Base-by-base conservation (phyloP, 1,284 basidiomycete genomes). In the Garcileccinum viscosum region DNA sequence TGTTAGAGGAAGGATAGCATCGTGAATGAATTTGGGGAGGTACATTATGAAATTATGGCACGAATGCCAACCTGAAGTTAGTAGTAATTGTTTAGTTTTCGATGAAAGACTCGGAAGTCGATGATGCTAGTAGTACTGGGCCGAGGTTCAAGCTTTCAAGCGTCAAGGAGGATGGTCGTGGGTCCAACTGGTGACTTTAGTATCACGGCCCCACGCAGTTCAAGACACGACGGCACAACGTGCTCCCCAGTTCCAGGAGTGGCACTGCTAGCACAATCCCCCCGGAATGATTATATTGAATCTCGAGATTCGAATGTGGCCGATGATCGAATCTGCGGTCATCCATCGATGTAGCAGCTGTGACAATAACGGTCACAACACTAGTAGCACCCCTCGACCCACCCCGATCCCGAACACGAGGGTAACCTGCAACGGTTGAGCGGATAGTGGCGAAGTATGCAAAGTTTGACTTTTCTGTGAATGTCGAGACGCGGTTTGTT, bases 391-490 rank as follows among this genome's bases (percentile, higher is more conserved):
- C 50, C 50, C 50, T 53, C 17, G 15, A 30, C 50, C 50, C 50
- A 53, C 50, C 7, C n/a, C n/a, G n/a, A n/a, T 53, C 50, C 50
- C 15, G 50, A 53, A 30, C 50, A 53, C 27, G 50, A 50, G 47
- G 47, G 24, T 24, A 24, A 53, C 50, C 27, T 15, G 50, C 50
- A 53, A 74, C 76, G 38, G 67, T 50, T 11, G 44, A 62, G 5
- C 60, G 74, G 50, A 74, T 69, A 50, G 42, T 40, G 19, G 53
- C 69, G 1, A 62, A 61, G 3, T 78, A 78, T 59, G 15, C 67
- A 0, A 62, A 33, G 42, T 74, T 78, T 17, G 74, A 77, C 30
- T 78, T 78, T 50, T 62, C 64, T 38, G 66, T 67, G 66, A 69
- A 67, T 53, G 74, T 76, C 14, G 61, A 66, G 15, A 74, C 62